A percentile compares a stretch with the other conserved stretches of the same genome.
These are phyloP conservation scores for Enterospora canceri DNA, from an alignment of 371 early-diverging fungal species.

Conservation along the genomic window DNA sequence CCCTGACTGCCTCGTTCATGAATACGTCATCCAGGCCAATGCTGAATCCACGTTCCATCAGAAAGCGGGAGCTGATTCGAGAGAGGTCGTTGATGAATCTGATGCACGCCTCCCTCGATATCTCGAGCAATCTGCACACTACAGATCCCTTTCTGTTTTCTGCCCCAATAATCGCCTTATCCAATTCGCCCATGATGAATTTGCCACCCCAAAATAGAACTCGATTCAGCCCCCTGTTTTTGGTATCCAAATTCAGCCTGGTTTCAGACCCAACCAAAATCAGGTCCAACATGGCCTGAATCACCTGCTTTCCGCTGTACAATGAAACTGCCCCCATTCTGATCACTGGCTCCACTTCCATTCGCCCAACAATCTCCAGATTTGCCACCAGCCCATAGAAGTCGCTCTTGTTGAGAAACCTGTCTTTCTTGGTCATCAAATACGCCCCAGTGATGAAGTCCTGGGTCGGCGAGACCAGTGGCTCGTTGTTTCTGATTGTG, in stretches of 20 bases:
- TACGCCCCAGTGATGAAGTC: constrained; percentile 95
- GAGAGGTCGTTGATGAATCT: constrained; percentile 80
- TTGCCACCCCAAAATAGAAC: constrained; percentile 75
- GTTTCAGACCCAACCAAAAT: constrained; percentile 16
- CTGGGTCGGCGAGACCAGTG: constrained; percentile 91
- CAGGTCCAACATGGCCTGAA: constrained; percentile 64
- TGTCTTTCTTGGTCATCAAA: constrained; percentile 70
- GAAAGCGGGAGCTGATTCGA: constrained; percentile 76
- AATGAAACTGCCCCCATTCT: constrained; percentile 61
- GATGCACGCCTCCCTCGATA: constrained; percentile 70
- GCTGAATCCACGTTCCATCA: constrained; percentile 61
- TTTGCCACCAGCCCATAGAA: constrained; percentile 74
- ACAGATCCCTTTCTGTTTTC: constrained; percentile 75
- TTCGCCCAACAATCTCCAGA: constrained; percentile 62
- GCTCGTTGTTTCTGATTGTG: constrained; percentile 90
- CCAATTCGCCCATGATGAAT: constrained; percentile 78
- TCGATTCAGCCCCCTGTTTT: constrained; percentile 71
- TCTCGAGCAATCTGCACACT: constrained; percentile 76
- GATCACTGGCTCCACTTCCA: constrained; percentile 73
- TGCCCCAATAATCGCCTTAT: constrained; percentile 84
- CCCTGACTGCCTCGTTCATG: constrained; percentile 64
- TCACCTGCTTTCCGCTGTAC: constrained; percentile 65
- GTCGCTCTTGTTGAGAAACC: constrained; percentile 78
- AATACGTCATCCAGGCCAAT: constrained; percentile 77
- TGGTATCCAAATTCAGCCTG: background rate